Conservation (phyloP, 139 green algal species). For the Penium margaritaceum region DNA sequence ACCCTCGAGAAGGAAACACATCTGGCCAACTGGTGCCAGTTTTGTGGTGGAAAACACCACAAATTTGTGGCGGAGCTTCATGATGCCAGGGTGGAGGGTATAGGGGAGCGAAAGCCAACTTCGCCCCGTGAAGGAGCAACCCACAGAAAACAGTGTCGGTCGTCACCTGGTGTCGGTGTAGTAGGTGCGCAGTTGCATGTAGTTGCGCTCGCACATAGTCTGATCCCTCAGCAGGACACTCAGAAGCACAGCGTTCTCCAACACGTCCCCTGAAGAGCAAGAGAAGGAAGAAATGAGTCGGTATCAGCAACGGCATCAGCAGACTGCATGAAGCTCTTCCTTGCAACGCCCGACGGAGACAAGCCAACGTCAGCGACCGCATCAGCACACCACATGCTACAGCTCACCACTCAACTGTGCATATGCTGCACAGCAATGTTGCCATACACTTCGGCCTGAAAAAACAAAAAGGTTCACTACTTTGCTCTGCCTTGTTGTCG, state of each 20-base stretch:
- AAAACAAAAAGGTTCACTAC: too few relatives aligned
- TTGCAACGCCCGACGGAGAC: too few relatives aligned
- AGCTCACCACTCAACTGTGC: background rate
- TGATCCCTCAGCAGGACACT: slow-evolving; percentile 71
- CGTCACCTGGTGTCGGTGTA: slow-evolving; percentile 78
- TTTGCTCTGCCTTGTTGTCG: too few relatives aligned
- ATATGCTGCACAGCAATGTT: background rate
- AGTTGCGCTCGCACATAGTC: slow-evolving; percentile 78
- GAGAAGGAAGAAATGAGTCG: background rate
- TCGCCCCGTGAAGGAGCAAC: slow-evolving; percentile 66
- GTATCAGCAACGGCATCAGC: background rate
- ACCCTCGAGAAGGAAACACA: too few relatives aligned
- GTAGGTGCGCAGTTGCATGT: slow-evolving; percentile 76
- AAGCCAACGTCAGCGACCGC: background rate
- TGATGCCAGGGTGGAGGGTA: slow-evolving; percentile 79
- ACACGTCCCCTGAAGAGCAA: slow-evolving; percentile 71
- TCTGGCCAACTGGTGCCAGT: slow-evolving; percentile 65
- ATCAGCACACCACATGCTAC: background rate
- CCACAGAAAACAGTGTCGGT: slow-evolving; percentile 79
- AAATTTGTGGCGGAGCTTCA: slow-evolving; percentile 82
- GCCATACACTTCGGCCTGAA: background rate
- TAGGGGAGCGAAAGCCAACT: slow-evolving; percentile 71
- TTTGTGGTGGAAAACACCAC: too few relatives aligned
- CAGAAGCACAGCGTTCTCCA: slow-evolving; percentile 79
- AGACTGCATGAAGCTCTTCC: background rate